phyloP scores from a whole-genome alignment of 257 asterid genomes.

The Cinchona pubescens region DNA sequence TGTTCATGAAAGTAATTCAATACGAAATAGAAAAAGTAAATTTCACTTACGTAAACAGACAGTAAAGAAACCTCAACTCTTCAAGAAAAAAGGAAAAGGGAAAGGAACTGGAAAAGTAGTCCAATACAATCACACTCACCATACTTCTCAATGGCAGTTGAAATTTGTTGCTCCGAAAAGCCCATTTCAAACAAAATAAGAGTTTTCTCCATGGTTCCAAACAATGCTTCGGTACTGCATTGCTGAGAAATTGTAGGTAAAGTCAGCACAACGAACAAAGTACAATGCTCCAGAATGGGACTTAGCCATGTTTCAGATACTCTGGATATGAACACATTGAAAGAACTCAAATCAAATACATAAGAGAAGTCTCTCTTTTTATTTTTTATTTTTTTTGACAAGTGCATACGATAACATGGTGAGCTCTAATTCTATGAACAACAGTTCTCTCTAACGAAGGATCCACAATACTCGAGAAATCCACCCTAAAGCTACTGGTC shows the following conservation, averaged over 20 bases:
- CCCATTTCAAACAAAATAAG: constrained; percentile 89
- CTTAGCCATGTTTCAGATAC: not conserved
- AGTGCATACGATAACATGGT: too few species aligned
- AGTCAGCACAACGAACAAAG: constrained; percentile 15
- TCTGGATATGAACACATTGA: not conserved
- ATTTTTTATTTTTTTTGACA: too few species aligned
- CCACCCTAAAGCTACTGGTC: too few species aligned
- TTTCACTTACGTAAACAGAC: not conserved
- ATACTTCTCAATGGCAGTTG: constrained; percentile 74
- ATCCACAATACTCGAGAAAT: too few species aligned
- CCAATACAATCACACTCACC: constrained; percentile 52
- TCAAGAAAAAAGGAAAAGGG: not conserved
- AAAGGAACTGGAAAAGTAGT: constrained; percentile 3
- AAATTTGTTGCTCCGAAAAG: constrained; percentile 74
- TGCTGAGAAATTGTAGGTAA: constrained; percentile 45
- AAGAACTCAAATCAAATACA: not conserved
- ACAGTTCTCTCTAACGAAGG: too few species aligned
- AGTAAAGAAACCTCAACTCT: not conserved
- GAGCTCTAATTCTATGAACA: not conserved
- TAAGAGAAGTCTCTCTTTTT: not conserved
- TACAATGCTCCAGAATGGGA: not conserved
- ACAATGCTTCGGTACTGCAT: constrained; percentile 59
- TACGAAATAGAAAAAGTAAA: not conserved
- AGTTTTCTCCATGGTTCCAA: constrained; percentile 93
- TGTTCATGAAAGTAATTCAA: not conserved